phyloP scores from a whole-genome alignment of 2,329 filamentous ascomycete species.

The Nemania diffusa region DNA sequence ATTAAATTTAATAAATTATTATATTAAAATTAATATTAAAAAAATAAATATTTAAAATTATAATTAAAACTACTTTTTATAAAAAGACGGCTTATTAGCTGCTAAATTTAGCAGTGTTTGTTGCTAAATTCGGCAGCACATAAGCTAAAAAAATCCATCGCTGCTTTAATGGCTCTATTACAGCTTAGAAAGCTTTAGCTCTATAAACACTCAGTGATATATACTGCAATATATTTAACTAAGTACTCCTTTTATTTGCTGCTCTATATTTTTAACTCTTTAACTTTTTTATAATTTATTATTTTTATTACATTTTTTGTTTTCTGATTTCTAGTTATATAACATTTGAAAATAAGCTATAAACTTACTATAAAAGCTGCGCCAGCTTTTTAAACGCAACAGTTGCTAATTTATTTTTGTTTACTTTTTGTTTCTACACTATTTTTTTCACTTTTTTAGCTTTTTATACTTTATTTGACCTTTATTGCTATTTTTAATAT shows the following conservation, averaged over 20 bases:
- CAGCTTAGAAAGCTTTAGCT: neutral
- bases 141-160: neutral
- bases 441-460: neutral
- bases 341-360: neutral
- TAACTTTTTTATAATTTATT: neutral
- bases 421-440: neutral
- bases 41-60: neutral
- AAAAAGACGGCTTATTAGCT: neutral
- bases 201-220: neutral
- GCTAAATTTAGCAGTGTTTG: neutral
- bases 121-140: neutral
- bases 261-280: too few relatives aligned
- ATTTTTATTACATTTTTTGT: neutral
- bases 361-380: neutral
- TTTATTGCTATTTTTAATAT: constrained; percentile 1
- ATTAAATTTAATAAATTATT: neutral
- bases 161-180: neutral
- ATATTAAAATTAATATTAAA: neutral
- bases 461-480: neutral
- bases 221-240: neutral
- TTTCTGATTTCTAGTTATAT: neutral
- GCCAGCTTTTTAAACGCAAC: neutral
- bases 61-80: too few relatives aligned
- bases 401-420: neutral
- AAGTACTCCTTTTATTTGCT: neutral